Base-by-base conservation (phyloP, 2,329 filamentous ascomycete species). In the Immersiporthe knoxdaviesiana region DNA sequence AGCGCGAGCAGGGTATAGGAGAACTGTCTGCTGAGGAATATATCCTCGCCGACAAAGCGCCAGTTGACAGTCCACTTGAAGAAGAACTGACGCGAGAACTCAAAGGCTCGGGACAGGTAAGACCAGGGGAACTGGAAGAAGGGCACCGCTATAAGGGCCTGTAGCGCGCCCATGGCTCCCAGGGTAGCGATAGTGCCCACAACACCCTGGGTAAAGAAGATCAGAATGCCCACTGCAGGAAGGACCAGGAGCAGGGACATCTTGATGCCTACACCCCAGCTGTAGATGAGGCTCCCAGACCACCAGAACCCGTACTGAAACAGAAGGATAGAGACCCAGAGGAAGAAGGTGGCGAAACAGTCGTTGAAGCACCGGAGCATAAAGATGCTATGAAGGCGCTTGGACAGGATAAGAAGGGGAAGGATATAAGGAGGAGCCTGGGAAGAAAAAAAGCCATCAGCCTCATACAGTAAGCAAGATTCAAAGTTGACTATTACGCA, bases 1-100 rank as follows among this genome's bases (percentile, higher is more conserved):
- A 88, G 76, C 1, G 79, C 83, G 35, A 97, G 83, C 64, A 97
- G 84, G 18, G 81, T 79, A 24, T 90, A 74, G 35, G 93, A 88
- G 77, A 97, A 97, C 1, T 81, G 78, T 70, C 82, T 87, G 73
- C 85, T 86, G 61, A 97, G 85, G 75, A 99, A 99, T 0, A 82
- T 80, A 8, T 92, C 87, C 79, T 97, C 94, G 21, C 92, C 90
- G n/a, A 97, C 81, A 78, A 98, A 98, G 66, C 94, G 90, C 96
- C 96, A 99, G 80, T 99, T 99, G 74, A 99, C 96, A 0, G 96
- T 99, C 96, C 96, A 99, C 81, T 95, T 94, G 84, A 95, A 98
- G 75, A 97, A 85, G 81, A 99, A 99, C 74, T 93, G 89, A 67
- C 96, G 87, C 61, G 92, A 94, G 69, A 99, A 86, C 81, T 99